Percentiles rank a stretch among this genome's conserved stretches.
phyloP scores from a whole-genome alignment of 2,329 filamentous ascomycete species.

The Pezicula radicicola region DNA sequence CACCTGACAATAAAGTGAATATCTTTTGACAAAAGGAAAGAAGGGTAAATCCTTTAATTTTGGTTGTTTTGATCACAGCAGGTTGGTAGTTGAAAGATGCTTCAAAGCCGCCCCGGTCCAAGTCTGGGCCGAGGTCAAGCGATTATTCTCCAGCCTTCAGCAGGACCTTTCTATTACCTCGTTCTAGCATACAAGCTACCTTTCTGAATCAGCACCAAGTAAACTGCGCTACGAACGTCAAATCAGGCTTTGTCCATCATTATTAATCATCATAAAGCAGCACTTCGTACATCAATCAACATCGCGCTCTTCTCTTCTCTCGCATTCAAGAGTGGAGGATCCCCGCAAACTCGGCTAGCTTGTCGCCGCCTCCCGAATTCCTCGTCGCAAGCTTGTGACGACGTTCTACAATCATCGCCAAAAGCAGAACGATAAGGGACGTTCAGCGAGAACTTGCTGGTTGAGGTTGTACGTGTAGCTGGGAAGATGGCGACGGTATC shows the following conservation, averaged over 20 bases:
- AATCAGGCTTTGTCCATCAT: conserved; percentile 1
- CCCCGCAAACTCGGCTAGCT: conserved; percentile 7
- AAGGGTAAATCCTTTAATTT: too few species aligned
- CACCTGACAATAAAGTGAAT: too few species aligned
- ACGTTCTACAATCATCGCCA: background rate
- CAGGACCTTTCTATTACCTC: too few species aligned
- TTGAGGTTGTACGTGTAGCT: conserved; percentile 3
- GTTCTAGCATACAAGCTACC: too few species aligned
- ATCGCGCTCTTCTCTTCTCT: background rate
- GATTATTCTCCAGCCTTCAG: too few species aligned
- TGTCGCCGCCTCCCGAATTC: conserved; percentile 4
- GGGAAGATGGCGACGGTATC: conserved; percentile 55
- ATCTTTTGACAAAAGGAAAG: too few species aligned
- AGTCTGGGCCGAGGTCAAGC: background rate
- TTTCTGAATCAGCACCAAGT: too few species aligned
- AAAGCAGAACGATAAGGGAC: conserved; percentile 13
- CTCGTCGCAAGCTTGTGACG: conserved; percentile 4
- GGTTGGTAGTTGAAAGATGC: too few species aligned
- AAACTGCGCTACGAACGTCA: background rate
- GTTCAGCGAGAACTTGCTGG: conserved; percentile 2
- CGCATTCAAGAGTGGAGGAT: background rate
- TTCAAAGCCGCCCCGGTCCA: background rate
- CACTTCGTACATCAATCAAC: background rate
- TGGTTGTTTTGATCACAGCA: too few species aligned
- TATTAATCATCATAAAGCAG: background rate